A percentile compares a stretch with the other conserved stretches of the same genome.
Conservation (phyloP, 2,329 filamentous ascomycete genomes). For the Fusarium sambucinum region DNA sequence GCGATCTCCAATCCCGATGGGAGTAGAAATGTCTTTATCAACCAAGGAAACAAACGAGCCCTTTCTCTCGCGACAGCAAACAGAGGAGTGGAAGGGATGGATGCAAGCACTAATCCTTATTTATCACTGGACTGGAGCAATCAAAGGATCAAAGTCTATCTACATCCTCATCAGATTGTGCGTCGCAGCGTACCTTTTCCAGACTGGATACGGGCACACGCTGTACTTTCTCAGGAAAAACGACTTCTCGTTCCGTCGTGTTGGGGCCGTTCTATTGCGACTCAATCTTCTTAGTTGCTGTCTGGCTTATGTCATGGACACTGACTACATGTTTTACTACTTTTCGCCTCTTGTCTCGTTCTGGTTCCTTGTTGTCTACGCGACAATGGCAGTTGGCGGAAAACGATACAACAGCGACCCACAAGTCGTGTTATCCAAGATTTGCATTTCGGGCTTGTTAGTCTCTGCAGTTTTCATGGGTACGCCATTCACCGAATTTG, state of each 20-base stretch:
- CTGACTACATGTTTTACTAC: constrained; percentile 64
- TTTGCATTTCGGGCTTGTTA: constrained; percentile 56
- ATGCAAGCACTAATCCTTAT: constrained; percentile 67
- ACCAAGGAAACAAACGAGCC: not conserved
- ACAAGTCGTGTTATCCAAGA: constrained; percentile 60
- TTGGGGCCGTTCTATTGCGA: constrained; percentile 64
- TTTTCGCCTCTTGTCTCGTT: constrained; percentile 69
- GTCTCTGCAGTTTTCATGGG: constrained; percentile 44
- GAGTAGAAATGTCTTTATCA: too few species aligned
- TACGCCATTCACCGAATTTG: constrained; percentile 21
- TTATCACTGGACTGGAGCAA: constrained; percentile 69
- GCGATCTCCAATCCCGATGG: not conserved
- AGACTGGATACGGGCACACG: constrained; percentile 71
- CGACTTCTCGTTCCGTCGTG: constrained; percentile 67
- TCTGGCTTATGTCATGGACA: constrained; percentile 67
- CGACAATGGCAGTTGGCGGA: constrained; percentile 59
- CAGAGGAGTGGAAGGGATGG: constrained; percentile 74
- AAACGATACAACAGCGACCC: constrained; percentile 57
- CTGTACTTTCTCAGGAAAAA: constrained; percentile 66
- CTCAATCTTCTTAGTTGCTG: constrained; percentile 67
- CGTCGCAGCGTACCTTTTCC: constrained; percentile 69
- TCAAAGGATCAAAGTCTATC: constrained; percentile 52
- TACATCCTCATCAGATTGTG: constrained; percentile 66
- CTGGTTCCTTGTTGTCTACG: constrained; percentile 70
- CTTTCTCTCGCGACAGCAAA: constrained; percentile 54